Evolutionary conservation across 441 rosid genomes (phyloP).

Genomic region (Jatropha podagrica): DNA sequence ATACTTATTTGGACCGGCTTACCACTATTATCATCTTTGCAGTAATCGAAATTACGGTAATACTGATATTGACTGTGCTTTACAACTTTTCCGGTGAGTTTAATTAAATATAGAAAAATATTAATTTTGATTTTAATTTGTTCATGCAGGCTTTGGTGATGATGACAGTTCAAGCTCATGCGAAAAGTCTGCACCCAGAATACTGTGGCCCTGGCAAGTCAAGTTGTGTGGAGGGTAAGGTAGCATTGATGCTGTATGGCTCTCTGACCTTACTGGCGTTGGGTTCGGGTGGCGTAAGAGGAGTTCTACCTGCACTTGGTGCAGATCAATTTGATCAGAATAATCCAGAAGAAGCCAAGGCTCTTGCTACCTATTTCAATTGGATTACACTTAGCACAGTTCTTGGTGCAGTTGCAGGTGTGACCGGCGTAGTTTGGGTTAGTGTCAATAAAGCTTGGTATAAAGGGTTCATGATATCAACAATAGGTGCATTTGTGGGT

Average conservation of each 20-base stretch:
- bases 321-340: slow-evolving; percentile 54
- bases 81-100: too few species aligned
- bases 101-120: too few species aligned
- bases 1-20: slow-evolving; percentile 41
- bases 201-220: slow-evolving; percentile 22
- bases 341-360: slow-evolving; percentile 42
- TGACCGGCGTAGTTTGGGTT: slow-evolving; percentile 48
- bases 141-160: slow-evolving; percentile 37
- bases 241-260: slow-evolving; percentile 36
- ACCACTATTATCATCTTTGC: slow-evolving; percentile 46
- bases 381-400: slow-evolving; percentile 32
- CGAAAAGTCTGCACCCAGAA: slow-evolving; percentile 38
- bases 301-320: slow-evolving; percentile 49
- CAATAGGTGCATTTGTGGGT: slow-evolving; percentile 35
- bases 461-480: slow-evolving; percentile 45
- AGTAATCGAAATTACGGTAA: slow-evolving; percentile 43
- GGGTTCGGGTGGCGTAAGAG: slow-evolving; percentile 47
- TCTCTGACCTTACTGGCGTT: slow-evolving; percentile 41
- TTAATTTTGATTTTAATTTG: neutral
- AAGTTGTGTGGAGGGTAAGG: slow-evolving; percentile 40
- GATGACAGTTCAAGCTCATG: slow-evolving; percentile 51
- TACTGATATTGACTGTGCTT: neutral
- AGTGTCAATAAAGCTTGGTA: slow-evolving; percentile 39
- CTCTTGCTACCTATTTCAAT: slow-evolving; percentile 50
- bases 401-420: slow-evolving; percentile 44